Conservation (phyloP, 2,329 filamentous ascomycete species). For the Calonectria pauciramosa region DNA sequence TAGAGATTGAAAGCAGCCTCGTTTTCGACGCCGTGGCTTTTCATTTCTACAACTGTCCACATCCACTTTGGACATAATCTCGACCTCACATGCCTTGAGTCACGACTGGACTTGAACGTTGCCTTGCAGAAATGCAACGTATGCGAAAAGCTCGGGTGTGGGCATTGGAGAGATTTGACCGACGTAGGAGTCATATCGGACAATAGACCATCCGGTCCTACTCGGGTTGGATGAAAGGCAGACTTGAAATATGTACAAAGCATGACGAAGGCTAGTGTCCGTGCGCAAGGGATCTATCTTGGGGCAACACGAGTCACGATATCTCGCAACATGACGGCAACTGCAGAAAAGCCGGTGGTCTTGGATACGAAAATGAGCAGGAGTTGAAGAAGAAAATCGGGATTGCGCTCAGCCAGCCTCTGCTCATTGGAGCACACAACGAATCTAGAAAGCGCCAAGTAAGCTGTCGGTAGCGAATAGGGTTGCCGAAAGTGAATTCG, state of each 20-base stretch:
- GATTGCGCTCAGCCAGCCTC: neutral
- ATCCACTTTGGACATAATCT: neutral
- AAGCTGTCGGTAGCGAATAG: constrained; percentile 15
- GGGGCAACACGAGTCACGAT: neutral
- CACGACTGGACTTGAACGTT: neutral
- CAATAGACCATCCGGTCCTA: neutral
- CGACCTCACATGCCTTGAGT: neutral
- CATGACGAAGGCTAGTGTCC: neutral
- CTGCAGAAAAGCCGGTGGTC: neutral
- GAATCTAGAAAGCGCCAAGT: neutral
- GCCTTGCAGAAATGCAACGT: neutral
- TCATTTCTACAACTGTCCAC: neutral
- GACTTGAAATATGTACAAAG: neutral
- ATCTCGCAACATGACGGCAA: neutral
- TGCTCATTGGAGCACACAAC: neutral
- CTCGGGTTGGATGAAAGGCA: neutral
- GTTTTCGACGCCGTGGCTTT: neutral
- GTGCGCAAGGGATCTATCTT: neutral
- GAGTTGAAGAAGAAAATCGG: neutral
- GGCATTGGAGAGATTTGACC: neutral
- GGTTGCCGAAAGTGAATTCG: neutral
- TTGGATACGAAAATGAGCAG: neutral
- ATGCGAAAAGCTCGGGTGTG: neutral
- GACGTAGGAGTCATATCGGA: neutral
- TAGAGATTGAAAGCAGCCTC: constrained; percentile 50